Conservation (phyloP, 768 basidiomycete species). For the Nidula microcarpa region DNA sequence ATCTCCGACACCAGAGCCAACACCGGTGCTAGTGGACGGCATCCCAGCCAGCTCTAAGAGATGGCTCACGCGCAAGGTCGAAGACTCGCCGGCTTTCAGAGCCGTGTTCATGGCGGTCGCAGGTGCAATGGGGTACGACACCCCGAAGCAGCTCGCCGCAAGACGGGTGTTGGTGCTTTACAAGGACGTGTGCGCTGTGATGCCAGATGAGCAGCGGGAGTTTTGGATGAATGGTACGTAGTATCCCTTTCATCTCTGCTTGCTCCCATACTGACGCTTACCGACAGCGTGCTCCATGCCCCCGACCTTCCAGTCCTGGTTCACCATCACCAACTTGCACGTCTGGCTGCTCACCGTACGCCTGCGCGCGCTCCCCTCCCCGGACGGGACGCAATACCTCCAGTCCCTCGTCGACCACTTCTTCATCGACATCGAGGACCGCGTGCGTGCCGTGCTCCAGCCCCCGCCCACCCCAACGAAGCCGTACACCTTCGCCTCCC, state of each 20-base stretch:
- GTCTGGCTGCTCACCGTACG: conserved; percentile 89
- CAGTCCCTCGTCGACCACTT: conserved; percentile 92
- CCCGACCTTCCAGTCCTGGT: conserved; percentile 96
- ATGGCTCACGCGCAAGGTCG: conserved; percentile 57
- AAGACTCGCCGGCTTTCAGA: conserved; percentile 43
- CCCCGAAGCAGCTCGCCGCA: conserved; percentile 58
- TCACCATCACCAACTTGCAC: conserved; percentile 89
- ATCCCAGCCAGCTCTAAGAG: too few relatives aligned
- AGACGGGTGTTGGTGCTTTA: conserved; percentile 58
- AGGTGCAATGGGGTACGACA: conserved; percentile 55
- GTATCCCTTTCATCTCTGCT: not conserved
- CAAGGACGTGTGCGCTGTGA: conserved; percentile 48
- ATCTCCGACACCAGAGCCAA: too few relatives aligned
- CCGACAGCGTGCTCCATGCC: conserved; percentile 75
- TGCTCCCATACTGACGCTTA: not conserved
- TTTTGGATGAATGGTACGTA: conserved; percentile 67
- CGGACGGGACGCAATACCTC: conserved; percentile 64
- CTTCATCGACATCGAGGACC: conserved; percentile 91
- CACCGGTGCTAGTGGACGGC: too few relatives aligned
- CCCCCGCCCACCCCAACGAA: conserved; percentile 36
- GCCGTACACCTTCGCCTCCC: conserved; percentile 44
- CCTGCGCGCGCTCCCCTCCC: conserved; percentile 73
- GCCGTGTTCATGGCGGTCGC: conserved; percentile 45
- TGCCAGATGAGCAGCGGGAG: conserved; percentile 53
- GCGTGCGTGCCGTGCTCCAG: conserved; percentile 80